Evolutionary conservation across 257 asterid genomes (phyloP), one percentile per base, ranked within the genome.

Genomic region (Euphrasia confusa): DNA sequence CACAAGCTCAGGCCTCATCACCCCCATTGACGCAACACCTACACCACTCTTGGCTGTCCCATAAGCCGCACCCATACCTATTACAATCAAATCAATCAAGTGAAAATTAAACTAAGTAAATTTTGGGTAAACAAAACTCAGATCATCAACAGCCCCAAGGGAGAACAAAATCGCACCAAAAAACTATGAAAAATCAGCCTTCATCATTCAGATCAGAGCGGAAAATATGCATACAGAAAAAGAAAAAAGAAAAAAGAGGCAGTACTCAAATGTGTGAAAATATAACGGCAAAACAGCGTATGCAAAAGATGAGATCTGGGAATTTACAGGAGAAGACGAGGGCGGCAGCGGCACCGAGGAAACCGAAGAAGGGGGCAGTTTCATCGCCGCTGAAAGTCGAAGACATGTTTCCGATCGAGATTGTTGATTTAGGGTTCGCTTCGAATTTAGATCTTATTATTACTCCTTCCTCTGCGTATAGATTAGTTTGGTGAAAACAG

Each of bases 1-100:
- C 64, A 85, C 96, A 49, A 87, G 88, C 78, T 88, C 96, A 2
- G 94, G 96, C 67, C 96, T 76, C 96, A 88, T 88, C 60, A 85
- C 96, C 30, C 96, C 96, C 96, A 88, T 88, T 9, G 96, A 88
- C 3, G 95, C 96, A 69, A 88, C 96, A 33, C 96, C 95, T 0
- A 88, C 96, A 15, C 96, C 96, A 68, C 96, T 85, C 82, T 88
- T 88, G 4, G 96, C 95, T 37, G 95, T 87, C 21, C 95, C 95
- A 49, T 84, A 87, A 1, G 96, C 96, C 2, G 94, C 96, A 50
- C 96, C 96, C 96, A 88, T 88, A 71, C 96, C 96, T 88, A 44
- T 10, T 10, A 44, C 14, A 44, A 11, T 58, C 14, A n/a, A 44
- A 33, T 33, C 35, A 54, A 58, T 33, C 57, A 71, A 63, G 7